A percentile compares a stretch with the other conserved stretches of the same genome.
phyloP scores from a whole-genome alignment of 495 filamentous ascomycete species.

The Bathelium albidoporum region DNA sequence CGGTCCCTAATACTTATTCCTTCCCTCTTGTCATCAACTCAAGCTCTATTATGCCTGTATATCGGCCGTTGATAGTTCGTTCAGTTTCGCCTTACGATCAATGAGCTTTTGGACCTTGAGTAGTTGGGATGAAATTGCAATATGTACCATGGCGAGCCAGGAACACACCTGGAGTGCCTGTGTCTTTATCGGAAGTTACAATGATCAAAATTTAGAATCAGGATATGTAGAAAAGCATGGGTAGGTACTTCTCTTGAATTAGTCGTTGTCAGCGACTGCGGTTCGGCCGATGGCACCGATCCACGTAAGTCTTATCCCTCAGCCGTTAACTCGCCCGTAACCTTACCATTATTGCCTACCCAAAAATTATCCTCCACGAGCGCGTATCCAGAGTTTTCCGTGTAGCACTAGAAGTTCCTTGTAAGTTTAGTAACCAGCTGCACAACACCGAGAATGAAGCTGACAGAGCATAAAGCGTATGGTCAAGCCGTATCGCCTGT shows the following conservation, averaged over 20 bases:
- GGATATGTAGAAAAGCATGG: not conserved
- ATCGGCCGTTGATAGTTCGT: conserved; percentile 20
- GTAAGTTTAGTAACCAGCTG: not conserved
- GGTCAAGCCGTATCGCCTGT: no score
- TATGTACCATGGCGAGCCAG: conserved; percentile 18
- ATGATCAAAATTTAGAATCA: not conserved
- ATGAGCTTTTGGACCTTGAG: not conserved
- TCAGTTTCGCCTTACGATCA: conserved; percentile 17
- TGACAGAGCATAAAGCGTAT: no score
- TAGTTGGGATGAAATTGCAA: not conserved
- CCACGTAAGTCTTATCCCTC: not conserved
- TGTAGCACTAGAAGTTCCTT: not conserved
- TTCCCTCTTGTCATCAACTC: conserved; percentile 10
- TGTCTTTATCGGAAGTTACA: conserved; percentile 17
- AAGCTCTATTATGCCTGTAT: conserved; percentile 20
- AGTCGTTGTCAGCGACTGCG: no score
- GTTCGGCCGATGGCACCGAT: not conserved
- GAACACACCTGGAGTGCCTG: conserved; percentile 22
- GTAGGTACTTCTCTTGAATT: no score
- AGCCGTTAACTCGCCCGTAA: not conserved
- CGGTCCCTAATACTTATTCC: conserved; percentile 14
- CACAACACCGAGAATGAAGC: not conserved
- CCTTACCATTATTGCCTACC: not conserved
- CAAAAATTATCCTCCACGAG: not conserved
- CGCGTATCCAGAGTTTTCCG: not conserved